Percentiles rank a stretch among this genome's conserved stretches.
Evolutionary conservation across 176 grass and related monocot genomes (phyloP).

Genomic region (Eragrostis nindensis): DNA sequence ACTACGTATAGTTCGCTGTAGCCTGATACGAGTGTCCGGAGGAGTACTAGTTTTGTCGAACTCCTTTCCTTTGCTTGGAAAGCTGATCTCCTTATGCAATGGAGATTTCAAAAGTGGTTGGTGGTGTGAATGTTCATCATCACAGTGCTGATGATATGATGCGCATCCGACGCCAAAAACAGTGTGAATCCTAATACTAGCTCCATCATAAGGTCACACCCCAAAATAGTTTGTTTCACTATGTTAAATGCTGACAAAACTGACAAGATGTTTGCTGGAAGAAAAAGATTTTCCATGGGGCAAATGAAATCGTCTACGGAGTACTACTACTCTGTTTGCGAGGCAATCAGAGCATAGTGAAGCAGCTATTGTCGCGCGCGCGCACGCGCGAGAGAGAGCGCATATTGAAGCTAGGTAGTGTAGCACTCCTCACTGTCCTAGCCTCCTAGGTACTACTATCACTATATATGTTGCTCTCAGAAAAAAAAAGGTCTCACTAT

Average conservation of each 20-base stretch:
- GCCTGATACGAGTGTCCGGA: too few relatives aligned
- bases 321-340: background rate
- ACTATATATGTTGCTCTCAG: too few relatives aligned
- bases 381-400: too few relatives aligned
- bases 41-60: background rate
- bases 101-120: background rate
- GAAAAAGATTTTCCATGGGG: background rate
- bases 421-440: background rate
- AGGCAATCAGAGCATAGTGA: background rate
- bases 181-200: background rate
- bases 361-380: too few relatives aligned
- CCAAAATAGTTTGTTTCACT: slow-evolving; percentile 23
- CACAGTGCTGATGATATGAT: slow-evolving; percentile 1
- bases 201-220: background rate
- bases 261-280: slow-evolving; percentile 10
- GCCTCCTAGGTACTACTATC: background rate
- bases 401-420: too few relatives aligned
- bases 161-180: slow-evolving; percentile 32
- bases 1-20: background rate
- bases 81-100: background rate
- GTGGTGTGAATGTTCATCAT: background rate
- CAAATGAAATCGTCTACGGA: background rate
- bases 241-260: slow-evolving; percentile 36
- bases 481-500: too few relatives aligned
- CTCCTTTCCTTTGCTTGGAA: background rate